Conservation (phyloP, 306 rosid species). For the Canavalia gladiata region DNA sequence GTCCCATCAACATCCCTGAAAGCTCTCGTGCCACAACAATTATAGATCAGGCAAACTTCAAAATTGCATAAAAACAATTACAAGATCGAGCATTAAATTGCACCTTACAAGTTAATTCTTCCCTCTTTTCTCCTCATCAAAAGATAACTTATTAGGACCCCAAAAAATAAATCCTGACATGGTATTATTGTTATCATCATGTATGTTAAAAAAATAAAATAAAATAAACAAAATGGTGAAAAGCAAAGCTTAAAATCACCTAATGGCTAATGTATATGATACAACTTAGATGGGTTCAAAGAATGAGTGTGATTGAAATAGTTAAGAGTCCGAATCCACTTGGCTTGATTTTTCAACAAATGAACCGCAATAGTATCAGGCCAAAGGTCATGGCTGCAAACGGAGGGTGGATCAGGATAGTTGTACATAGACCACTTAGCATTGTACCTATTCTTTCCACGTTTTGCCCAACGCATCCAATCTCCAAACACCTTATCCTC, state of each 20-base stretch:
- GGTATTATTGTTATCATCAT: neutral
- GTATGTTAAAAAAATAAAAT: neutral
- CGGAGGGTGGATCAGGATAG: slow-evolving; percentile 79
- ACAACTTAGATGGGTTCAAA: slow-evolving; percentile 77
- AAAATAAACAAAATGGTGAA: slow-evolving; percentile 16
- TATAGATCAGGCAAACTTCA: slow-evolving; percentile 1
- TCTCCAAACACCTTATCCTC: slow-evolving; percentile 88
- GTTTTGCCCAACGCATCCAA: slow-evolving; percentile 72
- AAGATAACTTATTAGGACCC: neutral
- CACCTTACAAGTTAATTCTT: neutral
- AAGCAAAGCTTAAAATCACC: neutral
- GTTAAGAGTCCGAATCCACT: slow-evolving; percentile 78
- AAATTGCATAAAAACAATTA: neutral
- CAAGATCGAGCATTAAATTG: neutral
- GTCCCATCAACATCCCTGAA: neutral
- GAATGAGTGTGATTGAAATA: slow-evolving; percentile 74
- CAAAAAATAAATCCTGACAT: slow-evolving; percentile 16
- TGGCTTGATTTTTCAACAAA: slow-evolving; percentile 89
- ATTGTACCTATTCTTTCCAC: slow-evolving; percentile 76
- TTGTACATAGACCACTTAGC: slow-evolving; percentile 98
- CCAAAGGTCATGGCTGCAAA: slow-evolving; percentile 88
- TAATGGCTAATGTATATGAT: slow-evolving; percentile 65
- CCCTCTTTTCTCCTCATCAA: neutral
- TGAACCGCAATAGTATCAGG: slow-evolving; percentile 85
- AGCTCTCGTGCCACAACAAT: neutral